Evolutionary conservation across 75 land plant species (phyloP), one percentile per base, ranked within the genome.

Genomic region (Pinus albicaulis): DNA sequence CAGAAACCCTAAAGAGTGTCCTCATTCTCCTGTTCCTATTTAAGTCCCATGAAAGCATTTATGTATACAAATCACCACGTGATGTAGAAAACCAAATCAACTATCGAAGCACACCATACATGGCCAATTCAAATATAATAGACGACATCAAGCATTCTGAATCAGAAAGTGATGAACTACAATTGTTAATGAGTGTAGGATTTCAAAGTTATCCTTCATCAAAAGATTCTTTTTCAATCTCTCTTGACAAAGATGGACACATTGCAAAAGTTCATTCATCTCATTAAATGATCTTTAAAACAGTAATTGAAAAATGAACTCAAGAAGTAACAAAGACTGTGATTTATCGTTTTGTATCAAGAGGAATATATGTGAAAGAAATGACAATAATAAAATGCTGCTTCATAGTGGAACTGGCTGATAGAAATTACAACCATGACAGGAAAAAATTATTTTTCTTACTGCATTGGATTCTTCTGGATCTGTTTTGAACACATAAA

Each of bases 401-500:
- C n/a, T 17, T 8, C 53, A 41, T 5, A 22, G 41, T 38, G 52
- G 23, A 68, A 20, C 48, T 38, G n/a, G 11, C 14, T 68, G 41
- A 41, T 68, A n/a, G 52, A 68, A 38, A 44, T 68, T 8, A 38
- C 19, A 53, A 23, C 59, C 74, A 73, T 24, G 22, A 25, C 17
- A 55, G 59, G 23, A 73, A 15, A 73, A 11, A 48, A 23, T 12
- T 26, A 48, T 73, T 0, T 52, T 55, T 57, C 89, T 88, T 80
- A 96, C 99, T 41, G 86, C 78, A 81, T 88, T 87, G 26, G 80
- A 77, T 76, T 87, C 89, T 68, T 92, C 95, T 64, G 88, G 85
- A 80, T 96, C 99, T 61, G 88, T 90, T 78, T 76, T 88, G 78
- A 96, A 96, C 7, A 96, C 92, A 81, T 96, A 94, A 84, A 86